Conservation (phyloP, 192 early-diverging fungal species). For the Ambispora gerdemannii region DNA sequence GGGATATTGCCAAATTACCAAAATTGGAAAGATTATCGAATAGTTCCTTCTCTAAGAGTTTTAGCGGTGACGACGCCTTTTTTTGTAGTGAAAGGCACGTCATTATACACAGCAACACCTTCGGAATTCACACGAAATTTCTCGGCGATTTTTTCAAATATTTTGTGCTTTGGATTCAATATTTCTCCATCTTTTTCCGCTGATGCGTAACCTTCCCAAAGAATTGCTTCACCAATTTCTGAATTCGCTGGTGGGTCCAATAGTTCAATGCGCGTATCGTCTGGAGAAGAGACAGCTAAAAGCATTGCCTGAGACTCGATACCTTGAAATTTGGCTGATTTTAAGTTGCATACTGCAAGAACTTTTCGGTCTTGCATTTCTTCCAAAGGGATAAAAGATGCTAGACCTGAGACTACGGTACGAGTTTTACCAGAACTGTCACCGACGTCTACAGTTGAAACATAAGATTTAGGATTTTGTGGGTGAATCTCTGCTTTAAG, state of each 20-base stretch:
- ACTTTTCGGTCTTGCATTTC: conserved; percentile 56
- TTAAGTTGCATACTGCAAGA: conserved; percentile 58
- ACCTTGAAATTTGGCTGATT: conserved; percentile 58
- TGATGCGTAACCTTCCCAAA: conserved; percentile 51
- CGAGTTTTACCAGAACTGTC: conserved; percentile 48
- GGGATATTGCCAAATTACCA: too few relatives aligned
- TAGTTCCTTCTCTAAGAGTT: conserved; percentile 42
- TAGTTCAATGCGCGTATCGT: conserved; percentile 54
- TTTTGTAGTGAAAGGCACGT: conserved; percentile 48
- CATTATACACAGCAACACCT: conserved; percentile 51
- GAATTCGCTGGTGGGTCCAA: conserved; percentile 51
- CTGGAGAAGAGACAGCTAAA: conserved; percentile 54
- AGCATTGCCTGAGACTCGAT: conserved; percentile 63
- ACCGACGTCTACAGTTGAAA: conserved; percentile 59
- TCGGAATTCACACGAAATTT: conserved; percentile 48
- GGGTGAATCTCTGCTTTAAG: conserved; percentile 53
- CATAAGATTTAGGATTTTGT: conserved; percentile 52
- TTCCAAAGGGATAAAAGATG: conserved; percentile 51
- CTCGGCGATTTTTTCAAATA: conserved; percentile 58
- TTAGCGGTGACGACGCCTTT: conserved; percentile 48
- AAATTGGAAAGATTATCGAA: conserved; percentile 30
- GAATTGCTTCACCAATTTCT: conserved; percentile 51
- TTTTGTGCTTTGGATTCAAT: conserved; percentile 63
- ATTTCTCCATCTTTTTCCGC: conserved; percentile 42
- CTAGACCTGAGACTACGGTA: conserved; percentile 62